Percentiles rank a stretch among this genome's conserved stretches.
phyloP scores from a whole-genome alignment of 2,329 filamentous ascomycete genomes.

The Acephala macrosclerotiorum region DNA sequence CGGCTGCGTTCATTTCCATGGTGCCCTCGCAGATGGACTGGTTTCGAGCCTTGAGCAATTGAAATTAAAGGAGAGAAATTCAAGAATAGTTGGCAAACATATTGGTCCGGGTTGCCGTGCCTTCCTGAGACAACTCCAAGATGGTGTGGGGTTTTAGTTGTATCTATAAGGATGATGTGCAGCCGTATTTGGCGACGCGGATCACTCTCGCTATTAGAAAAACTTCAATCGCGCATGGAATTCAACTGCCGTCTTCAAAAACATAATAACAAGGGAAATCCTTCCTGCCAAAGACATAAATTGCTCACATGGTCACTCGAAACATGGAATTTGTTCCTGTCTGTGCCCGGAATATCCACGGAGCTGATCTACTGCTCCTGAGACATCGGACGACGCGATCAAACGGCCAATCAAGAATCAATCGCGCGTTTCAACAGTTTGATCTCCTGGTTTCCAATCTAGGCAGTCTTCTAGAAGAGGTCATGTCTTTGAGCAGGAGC shows the following conservation, averaged over 20 bases:
- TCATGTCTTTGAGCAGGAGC: neutral
- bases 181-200: neutral
- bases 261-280: neutral
- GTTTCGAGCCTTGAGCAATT: neutral
- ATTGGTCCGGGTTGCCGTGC: neutral
- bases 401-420: neutral
- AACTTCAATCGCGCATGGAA: neutral
- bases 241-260: neutral
- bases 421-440: constrained; percentile 2
- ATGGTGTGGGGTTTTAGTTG: neutral
- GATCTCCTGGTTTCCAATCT: constrained; percentile 1
- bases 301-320: neutral
- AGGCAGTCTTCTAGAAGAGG: neutral
- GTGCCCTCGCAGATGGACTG: neutral
- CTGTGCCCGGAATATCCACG: neutral
- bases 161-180: neutral
- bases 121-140: neutral
- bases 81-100: neutral
- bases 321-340: constrained; percentile 3
- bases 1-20: neutral
- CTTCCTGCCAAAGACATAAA: neutral
- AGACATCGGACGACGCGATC: constrained; percentile 4
- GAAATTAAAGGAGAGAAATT: neutral
- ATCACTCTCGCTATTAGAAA: neutral
- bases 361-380: neutral